These are phyloP conservation scores for Talaromyces funiculosus DNA, from an alignment of 2,329 filamentous ascomycete species.

Conservation along the genomic window DNA sequence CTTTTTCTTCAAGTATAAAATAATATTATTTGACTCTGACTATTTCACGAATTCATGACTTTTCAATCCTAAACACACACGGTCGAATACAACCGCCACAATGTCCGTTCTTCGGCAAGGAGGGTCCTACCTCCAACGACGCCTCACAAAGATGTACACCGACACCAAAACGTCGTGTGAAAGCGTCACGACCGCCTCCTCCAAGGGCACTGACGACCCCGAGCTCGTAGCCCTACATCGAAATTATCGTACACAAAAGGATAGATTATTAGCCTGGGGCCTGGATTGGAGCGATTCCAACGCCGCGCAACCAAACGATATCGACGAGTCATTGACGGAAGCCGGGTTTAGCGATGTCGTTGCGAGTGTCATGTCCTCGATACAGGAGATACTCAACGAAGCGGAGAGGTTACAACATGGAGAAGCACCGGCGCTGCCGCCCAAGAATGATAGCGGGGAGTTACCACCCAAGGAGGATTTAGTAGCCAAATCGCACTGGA, in stretches of 20 bases:
- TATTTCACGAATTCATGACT: neutral
- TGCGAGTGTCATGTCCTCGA: conserved; percentile 58
- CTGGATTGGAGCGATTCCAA: conserved; percentile 61
- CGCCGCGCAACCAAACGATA: conserved; percentile 52
- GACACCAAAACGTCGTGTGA: conserved; percentile 60
- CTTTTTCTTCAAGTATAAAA: neutral
- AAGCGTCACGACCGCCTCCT: conserved; percentile 45
- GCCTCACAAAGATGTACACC: conserved; percentile 57
- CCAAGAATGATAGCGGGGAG: conserved; percentile 30
- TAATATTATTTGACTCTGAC: neutral
- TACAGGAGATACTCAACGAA: conserved; percentile 58
- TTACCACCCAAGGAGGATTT: conserved; percentile 21
- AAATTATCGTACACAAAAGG: conserved; percentile 59
- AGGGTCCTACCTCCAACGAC: conserved; percentile 41
- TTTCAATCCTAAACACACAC: neutral
- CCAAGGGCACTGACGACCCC: conserved; percentile 46
- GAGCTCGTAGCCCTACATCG: conserved; percentile 54
- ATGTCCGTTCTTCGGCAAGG: conserved; percentile 46
- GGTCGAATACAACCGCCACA: conserved; percentile 20
- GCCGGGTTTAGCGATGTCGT: conserved; percentile 60
- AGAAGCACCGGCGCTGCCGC: conserved; percentile 34
- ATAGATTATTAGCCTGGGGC: conserved; percentile 59
- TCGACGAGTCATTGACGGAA: conserved; percentile 57
- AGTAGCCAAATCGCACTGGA: conserved; percentile 36
- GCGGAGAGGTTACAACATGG: conserved; percentile 52